phyloP scores from a whole-genome alignment of 768 basidiomycete genomes.

The Steccherinum ochraceum region DNA sequence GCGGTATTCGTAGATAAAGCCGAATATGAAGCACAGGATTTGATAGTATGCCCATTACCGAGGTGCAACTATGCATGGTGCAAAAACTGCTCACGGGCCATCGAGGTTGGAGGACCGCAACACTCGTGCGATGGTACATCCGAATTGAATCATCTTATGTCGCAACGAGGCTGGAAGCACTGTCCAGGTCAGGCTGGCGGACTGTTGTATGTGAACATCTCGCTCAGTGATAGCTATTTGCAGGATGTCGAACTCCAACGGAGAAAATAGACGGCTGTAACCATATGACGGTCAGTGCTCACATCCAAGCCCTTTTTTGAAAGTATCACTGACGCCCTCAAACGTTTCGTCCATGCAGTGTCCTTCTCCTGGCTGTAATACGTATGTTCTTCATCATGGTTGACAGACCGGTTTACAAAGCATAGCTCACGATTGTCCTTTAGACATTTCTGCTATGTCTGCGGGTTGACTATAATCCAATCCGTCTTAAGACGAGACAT shows the following conservation, averaged over 20 bases:
- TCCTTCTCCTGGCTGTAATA: conserved; percentile 51
- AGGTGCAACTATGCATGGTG: conserved; percentile 26
- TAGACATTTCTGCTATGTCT: conserved; percentile 48
- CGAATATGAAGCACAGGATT: conserved; percentile 16
- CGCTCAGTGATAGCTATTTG: too few species aligned
- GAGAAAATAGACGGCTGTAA: conserved; percentile 49
- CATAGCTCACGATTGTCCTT: not conserved
- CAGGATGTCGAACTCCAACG: conserved; percentile 43
- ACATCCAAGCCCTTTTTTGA: too few species aligned
- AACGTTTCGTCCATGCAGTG: conserved; percentile 29
- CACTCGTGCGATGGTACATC: conserved; percentile 27
- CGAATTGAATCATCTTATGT: conserved; percentile 26
- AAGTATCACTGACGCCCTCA: not conserved
- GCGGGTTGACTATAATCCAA: conserved; percentile 40
- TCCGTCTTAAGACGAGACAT: conserved; percentile 30
- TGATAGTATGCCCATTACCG: conserved; percentile 23
- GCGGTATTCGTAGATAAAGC: conserved; percentile 22
- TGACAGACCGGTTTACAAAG: not conserved
- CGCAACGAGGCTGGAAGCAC: conserved; percentile 24
- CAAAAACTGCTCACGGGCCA: conserved; percentile 22
- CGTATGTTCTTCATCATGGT: conserved; percentile 15
- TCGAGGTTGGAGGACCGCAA: conserved; percentile 13
- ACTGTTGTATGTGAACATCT: not conserved
- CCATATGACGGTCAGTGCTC: conserved; percentile 47
- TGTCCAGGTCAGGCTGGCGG: too few species aligned